Conservation (phyloP, 768 basidiomycete species). For the Boletus speciosus region DNA sequence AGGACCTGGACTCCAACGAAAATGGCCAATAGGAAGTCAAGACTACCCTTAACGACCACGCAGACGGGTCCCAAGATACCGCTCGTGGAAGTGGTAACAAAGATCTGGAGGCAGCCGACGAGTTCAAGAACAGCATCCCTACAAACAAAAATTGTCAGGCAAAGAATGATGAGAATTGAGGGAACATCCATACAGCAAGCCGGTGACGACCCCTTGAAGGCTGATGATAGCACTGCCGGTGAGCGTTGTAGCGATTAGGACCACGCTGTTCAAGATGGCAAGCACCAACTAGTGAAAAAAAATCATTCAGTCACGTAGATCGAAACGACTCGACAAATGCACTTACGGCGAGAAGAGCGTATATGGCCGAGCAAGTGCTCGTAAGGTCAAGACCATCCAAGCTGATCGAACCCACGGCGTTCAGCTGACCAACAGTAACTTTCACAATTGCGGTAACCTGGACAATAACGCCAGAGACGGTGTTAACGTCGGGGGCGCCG, state of each 20-base stretch:
- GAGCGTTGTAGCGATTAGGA: background rate
- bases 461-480: background rate
- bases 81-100: background rate
- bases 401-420: background rate
- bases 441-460: slow-evolving; percentile 1
- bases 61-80: slow-evolving; percentile 1
- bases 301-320: background rate
- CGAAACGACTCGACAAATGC: no score
- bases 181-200: slow-evolving; percentile 1
- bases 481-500: background rate
- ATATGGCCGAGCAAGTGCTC: background rate
- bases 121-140: background rate
- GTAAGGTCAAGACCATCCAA: background rate
- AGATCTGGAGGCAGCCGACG: slow-evolving; percentile 1
- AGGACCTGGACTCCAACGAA: background rate
- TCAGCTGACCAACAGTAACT: background rate
- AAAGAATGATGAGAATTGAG: background rate
- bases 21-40: background rate
- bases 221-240: background rate
- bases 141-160: no score
- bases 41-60: background rate
- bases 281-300: background rate
- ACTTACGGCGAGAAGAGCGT: slow-evolving; percentile 5
- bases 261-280: background rate
- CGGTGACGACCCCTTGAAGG: background rate